A percentile compares a stretch with the other conserved stretches of the same genome.
Evolutionary conservation across 2,329 filamentous ascomycete genomes (phyloP).

Genomic region (Rutstroemia sp.): DNA sequence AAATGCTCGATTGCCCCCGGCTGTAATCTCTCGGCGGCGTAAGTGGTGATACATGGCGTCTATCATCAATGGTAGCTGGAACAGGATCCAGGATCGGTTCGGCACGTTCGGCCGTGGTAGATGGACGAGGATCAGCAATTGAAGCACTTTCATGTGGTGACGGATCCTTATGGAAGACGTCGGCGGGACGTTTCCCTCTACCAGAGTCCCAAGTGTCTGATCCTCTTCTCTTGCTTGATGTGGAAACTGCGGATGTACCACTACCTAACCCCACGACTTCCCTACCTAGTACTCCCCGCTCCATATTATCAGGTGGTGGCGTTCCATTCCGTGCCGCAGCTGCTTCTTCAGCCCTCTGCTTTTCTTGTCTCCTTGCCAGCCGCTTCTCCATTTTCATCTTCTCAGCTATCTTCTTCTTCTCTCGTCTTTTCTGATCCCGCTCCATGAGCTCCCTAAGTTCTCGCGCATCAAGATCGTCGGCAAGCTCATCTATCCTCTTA

Average conservation of each 20-base stretch:
- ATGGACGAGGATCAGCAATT: background rate
- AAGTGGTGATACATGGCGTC: constrained; percentile 38
- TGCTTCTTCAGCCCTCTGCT: constrained; percentile 51
- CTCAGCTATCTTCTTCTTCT: constrained; percentile 64
- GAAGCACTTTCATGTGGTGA: background rate
- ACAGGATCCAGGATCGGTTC: constrained; percentile 40
- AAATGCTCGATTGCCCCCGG: constrained; percentile 38
- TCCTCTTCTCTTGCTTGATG: constrained; percentile 46
- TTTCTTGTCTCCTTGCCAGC: constrained; percentile 60
- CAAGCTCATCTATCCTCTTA: constrained; percentile 62
- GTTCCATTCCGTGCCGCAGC: constrained; percentile 45
- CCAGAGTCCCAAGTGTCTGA: constrained; percentile 33
- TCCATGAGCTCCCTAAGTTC: constrained; percentile 87
- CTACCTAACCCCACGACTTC: constrained; percentile 50
- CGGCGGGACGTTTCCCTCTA: constrained; percentile 27
- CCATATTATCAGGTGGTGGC: constrained; percentile 47
- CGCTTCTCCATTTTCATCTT: constrained; percentile 59
- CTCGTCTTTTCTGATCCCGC: constrained; percentile 71
- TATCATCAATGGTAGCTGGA: constrained; percentile 39
- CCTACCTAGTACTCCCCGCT: constrained; percentile 53
- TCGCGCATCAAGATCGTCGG: constrained; percentile 76
- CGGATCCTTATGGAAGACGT: constrained; percentile 20
- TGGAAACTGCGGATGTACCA: constrained; percentile 47
- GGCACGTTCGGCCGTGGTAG: constrained; percentile 17
- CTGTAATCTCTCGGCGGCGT: constrained; percentile 39